Evolutionary conservation across 805 yeast genomes (phyloP).

Genomic region (Lachancea waltii): DNA sequence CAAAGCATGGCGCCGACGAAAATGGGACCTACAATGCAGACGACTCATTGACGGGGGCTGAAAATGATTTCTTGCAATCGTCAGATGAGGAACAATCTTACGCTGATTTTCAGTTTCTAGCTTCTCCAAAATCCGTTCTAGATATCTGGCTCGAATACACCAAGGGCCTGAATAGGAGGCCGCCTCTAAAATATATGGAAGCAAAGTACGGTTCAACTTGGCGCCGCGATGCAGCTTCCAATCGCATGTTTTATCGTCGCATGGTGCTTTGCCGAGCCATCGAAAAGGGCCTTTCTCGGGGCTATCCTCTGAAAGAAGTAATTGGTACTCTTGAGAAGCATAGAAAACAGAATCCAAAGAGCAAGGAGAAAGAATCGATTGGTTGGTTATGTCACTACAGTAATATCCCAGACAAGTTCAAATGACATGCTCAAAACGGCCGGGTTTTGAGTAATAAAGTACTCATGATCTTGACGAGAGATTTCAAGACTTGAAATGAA

Average conservation of each 20-base stretch:
- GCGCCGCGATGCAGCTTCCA: conserved; percentile 50
- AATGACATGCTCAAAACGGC: too few species aligned
- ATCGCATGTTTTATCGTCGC: conserved; percentile 47
- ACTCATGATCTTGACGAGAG: too few species aligned
- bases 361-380: conserved; percentile 38
- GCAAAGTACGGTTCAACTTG: conserved; percentile 45
- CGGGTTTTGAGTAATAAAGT: too few species aligned
- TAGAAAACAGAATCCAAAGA: conserved; percentile 38
- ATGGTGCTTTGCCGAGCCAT: conserved; percentile 50
- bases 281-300: conserved; percentile 42
- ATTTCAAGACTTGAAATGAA: too few species aligned
- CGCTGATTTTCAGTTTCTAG: conserved; percentile 33
- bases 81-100: conserved; percentile 26
- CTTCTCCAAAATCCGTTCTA: conserved; percentile 40
- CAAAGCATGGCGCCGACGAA: too few species aligned
- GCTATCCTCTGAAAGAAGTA: conserved; percentile 38
- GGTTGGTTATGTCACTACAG: conserved; percentile 41
- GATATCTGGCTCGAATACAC: conserved; percentile 56
- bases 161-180: conserved; percentile 45
- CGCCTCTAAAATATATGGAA: conserved; percentile 46
- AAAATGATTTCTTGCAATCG: conserved; percentile 19
- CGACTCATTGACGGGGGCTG: conserved; percentile 13
- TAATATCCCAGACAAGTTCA: conserved; percentile 26
- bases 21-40: too few species aligned
- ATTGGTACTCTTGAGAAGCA: conserved; percentile 42